These are phyloP conservation scores for Phyllosticta citribraziliensis DNA, from an alignment of 2,329 filamentous ascomycete species.

Conservation along the genomic window DNA sequence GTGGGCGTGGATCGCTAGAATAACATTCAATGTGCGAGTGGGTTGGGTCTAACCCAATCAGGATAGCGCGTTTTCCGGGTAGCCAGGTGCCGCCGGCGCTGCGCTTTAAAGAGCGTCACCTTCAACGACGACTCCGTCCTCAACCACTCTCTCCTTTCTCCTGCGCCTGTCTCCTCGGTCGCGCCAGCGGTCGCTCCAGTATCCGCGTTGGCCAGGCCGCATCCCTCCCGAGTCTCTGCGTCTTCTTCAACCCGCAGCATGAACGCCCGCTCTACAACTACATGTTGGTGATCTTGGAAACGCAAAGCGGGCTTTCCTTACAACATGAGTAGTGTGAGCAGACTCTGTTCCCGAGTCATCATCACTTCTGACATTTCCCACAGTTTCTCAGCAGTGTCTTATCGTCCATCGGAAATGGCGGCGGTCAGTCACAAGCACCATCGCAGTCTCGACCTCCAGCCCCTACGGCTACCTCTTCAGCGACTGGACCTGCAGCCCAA, in stretches of 20 bases:
- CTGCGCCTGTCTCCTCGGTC: neutral
- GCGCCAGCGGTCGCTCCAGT: neutral
- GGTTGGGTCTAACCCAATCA: neutral
- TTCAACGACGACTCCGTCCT: neutral
- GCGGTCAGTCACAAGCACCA: constrained; percentile 16
- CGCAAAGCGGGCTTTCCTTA: constrained; percentile 4
- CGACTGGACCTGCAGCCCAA: neutral
- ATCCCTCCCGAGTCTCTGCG: neutral
- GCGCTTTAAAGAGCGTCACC: constrained; percentile 11
- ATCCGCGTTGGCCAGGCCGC: neutral
- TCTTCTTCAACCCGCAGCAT: constrained; percentile 4
- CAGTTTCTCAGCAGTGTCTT: constrained; percentile 27
- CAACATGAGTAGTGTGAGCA: constrained; percentile 29
- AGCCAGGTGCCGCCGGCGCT: constrained; percentile 6
- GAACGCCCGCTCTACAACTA: constrained; percentile 1
- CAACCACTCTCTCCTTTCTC: neutral
- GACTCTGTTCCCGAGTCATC: neutral
- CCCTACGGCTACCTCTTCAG: constrained; percentile 14
- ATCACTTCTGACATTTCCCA: neutral
- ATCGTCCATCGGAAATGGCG: constrained; percentile 22
- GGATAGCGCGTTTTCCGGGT: neutral
- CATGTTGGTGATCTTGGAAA: constrained; percentile 9
- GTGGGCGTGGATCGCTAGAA: constrained; percentile 2
- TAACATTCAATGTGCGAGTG: constrained; percentile 7
- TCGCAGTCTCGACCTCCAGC: constrained; percentile 13